These are phyloP conservation scores for Erodium moschatum DNA, from an alignment of 441 rosid genomes.

Conservation along the genomic window DNA sequence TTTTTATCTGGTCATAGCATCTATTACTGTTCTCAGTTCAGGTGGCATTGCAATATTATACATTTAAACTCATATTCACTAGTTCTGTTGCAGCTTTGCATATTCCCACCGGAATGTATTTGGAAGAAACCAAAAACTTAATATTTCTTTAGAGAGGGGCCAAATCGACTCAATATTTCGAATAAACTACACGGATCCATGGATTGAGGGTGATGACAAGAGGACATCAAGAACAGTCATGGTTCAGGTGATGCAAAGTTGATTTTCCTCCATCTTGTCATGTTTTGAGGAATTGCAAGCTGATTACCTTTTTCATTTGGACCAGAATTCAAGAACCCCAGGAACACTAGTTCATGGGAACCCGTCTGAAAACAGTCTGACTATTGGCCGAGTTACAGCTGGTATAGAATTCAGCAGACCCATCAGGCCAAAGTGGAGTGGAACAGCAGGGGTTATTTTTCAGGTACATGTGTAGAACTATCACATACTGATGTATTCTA, in stretches of 20 bases:
- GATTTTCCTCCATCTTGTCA: background rate
- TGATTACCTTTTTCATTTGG: slow-evolving; percentile 19
- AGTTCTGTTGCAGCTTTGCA: slow-evolving; percentile 62
- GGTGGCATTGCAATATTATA: background rate
- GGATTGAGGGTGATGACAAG: slow-evolving; percentile 95
- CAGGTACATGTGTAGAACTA: slow-evolving; percentile 44
- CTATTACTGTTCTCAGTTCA: background rate
- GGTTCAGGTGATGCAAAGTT: slow-evolving; percentile 56
- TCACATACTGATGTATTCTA: background rate
- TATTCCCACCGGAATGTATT: slow-evolving; percentile 86
- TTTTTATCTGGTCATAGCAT: background rate
- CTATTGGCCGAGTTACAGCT: slow-evolving; percentile 69
- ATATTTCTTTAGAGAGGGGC: slow-evolving; percentile 79
- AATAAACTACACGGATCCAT: slow-evolving; percentile 87
- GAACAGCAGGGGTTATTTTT: slow-evolving; percentile 71
- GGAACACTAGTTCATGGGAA: slow-evolving; percentile 85
- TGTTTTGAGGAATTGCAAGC: slow-evolving; percentile 9
- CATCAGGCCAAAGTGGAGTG: slow-evolving; percentile 91
- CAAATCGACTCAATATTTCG: slow-evolving; percentile 89
- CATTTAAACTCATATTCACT: slow-evolving; percentile 16
- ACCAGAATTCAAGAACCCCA: slow-evolving; percentile 80
- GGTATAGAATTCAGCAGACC: slow-evolving; percentile 87
- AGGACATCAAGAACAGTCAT: slow-evolving; percentile 75
- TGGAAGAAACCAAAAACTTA: slow-evolving; percentile 86
- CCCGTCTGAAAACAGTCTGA: slow-evolving; percentile 53